Conservation (phyloP, 2,329 filamentous ascomycete species). For the Aspergillus tanneri region DNA sequence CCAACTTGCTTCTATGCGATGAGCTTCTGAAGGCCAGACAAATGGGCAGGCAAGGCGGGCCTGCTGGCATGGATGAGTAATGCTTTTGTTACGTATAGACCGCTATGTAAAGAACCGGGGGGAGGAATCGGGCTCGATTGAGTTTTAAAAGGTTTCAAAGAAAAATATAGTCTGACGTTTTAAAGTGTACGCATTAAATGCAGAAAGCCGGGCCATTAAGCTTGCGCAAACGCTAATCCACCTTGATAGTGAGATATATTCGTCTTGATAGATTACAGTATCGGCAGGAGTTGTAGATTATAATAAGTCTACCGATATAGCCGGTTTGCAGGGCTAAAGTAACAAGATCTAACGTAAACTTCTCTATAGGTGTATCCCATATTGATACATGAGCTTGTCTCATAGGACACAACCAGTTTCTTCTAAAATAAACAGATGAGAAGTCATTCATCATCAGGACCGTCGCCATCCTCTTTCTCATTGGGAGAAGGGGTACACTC, state of each 20-base stretch:
- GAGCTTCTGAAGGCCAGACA: conserved; percentile 97
- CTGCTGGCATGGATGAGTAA: conserved; percentile 46
- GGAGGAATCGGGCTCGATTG: conserved; percentile 16
- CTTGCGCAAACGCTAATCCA: conserved; percentile 7
- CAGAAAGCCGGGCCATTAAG: conserved; percentile 13
- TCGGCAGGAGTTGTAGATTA: too few species aligned
- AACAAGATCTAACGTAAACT: not conserved
- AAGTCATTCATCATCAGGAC: conserved; percentile 16
- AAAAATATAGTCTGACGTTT: conserved; percentile 18
- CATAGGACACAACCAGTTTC: not conserved
- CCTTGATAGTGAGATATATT: too few species aligned
- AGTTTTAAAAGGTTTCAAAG: conserved; percentile 15
- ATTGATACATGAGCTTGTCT: not conserved
- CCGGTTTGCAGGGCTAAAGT: too few species aligned
- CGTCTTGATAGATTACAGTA: too few species aligned
- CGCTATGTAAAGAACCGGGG: conserved; percentile 28
- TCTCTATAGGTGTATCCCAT: too few species aligned
- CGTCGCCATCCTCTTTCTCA: conserved; percentile 15
- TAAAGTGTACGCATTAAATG: conserved; percentile 22
- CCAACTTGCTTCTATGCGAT: conserved; percentile 91
- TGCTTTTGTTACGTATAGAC: conserved; percentile 25
- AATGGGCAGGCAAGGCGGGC: conserved; percentile 63
- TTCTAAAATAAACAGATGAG: not conserved
- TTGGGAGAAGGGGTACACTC: conserved; percentile 30
- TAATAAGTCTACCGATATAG: too few species aligned